These are phyloP conservation scores for Ogataea parapolymorpha DNA, from an alignment of 805 yeast genomes.

Conservation along the genomic window DNA sequence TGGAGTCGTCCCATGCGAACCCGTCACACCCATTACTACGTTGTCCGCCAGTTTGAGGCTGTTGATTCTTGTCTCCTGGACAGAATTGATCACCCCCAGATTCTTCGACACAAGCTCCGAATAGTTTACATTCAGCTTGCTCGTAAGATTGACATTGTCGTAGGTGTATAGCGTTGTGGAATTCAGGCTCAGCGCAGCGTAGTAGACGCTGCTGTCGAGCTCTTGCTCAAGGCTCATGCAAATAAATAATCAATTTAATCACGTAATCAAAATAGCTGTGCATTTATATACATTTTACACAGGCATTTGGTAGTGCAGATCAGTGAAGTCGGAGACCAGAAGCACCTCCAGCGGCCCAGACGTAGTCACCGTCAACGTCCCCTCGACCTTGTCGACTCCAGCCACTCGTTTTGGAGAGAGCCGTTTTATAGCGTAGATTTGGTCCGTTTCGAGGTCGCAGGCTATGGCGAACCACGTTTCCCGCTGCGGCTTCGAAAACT, in stretches of 20 bases:
- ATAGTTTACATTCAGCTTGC: slow-evolving; percentile 44
- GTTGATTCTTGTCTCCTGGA: slow-evolving; percentile 34
- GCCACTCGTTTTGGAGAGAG: slow-evolving; percentile 54
- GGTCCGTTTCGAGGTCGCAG: slow-evolving; percentile 46
- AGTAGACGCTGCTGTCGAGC: slow-evolving; percentile 20
- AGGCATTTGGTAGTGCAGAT: slow-evolving; percentile 33
- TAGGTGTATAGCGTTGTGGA: slow-evolving; percentile 59
- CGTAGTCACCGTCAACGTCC: neutral
- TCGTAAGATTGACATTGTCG: slow-evolving; percentile 45
- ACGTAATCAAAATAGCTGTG: neutral
- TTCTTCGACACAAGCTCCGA: slow-evolving; percentile 54
- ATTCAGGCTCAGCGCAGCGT: slow-evolving; percentile 37
- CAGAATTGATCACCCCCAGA: slow-evolving; percentile 50
- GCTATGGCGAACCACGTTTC: slow-evolving; percentile 88
- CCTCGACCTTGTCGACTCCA: slow-evolving; percentile 34
- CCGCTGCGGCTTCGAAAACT: slow-evolving; percentile 85
- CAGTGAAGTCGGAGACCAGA: slow-evolving; percentile 66
- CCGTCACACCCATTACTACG: slow-evolving; percentile 16
- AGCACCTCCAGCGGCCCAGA: slow-evolving; percentile 40
- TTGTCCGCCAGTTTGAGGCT: slow-evolving; percentile 22
- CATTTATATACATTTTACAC: neutral
- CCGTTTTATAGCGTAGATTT: slow-evolving; percentile 66
- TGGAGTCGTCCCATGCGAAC: slow-evolving; percentile 30
- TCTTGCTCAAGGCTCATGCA: slow-evolving; percentile 7
- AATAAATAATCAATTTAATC: neutral